A percentile compares a stretch with the other conserved stretches of the same genome.
phyloP scores from a whole-genome alignment of 2,329 filamentous ascomycete genomes.

The Juglanconis sp. region DNA sequence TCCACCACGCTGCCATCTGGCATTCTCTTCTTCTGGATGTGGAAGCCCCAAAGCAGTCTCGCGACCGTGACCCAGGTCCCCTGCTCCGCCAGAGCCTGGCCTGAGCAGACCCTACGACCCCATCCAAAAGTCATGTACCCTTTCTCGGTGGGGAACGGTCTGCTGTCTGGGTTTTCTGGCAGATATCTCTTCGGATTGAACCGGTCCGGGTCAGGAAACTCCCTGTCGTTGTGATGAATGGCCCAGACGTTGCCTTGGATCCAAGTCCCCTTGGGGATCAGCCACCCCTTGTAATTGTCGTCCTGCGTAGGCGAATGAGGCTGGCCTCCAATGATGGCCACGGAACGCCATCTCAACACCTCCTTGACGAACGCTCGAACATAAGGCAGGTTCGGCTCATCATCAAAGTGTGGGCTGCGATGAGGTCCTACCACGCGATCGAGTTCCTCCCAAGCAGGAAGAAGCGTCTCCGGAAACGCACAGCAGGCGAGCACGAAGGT shows the following conservation, averaged over 20 bases:
- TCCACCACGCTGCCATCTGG: conserved; percentile 41
- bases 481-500: conserved; percentile 49
- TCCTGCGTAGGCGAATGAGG: conserved; percentile 48
- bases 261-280: conserved; percentile 48
- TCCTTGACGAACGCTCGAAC: conserved; percentile 54
- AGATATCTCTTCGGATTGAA: conserved; percentile 42
- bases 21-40: conserved; percentile 39
- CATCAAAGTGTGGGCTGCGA: conserved; percentile 45
- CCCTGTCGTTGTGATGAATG: conserved; percentile 43
- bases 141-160: conserved; percentile 46
- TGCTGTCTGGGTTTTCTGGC: conserved; percentile 32
- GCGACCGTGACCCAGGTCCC: conserved; percentile 58
- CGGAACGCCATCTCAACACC: conserved; percentile 52
- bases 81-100: conserved; percentile 55
- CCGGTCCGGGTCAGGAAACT: conserved; percentile 44
- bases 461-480: conserved; percentile 43
- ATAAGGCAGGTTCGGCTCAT: conserved; percentile 49
- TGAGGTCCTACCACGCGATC: conserved; percentile 46
- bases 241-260: conserved; percentile 51
- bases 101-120: conserved; percentile 52
- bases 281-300: conserved; percentile 44
- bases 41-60: conserved; percentile 56
- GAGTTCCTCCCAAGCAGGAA: conserved; percentile 49
- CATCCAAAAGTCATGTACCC: conserved; percentile 57
- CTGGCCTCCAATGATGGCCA: conserved; percentile 48